Evolutionary conservation across 345 rosid genomes (phyloP).

Genomic region (Euphorbia pulcherrima): DNA sequence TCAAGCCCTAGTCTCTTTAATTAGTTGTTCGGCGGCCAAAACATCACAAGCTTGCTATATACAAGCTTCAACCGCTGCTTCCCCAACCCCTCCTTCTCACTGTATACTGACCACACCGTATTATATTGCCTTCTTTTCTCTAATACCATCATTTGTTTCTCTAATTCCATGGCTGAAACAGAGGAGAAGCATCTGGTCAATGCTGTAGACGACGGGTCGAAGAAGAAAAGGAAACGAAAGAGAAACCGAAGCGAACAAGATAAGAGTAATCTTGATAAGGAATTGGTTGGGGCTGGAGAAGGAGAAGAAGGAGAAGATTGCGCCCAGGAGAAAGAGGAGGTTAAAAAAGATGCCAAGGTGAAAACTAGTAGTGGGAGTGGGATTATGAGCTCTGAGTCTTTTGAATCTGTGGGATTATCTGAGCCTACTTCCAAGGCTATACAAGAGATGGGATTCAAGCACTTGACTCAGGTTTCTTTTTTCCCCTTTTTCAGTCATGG

Average conservation of each 20-base stretch:
- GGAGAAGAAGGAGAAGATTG: conserved; percentile 17
- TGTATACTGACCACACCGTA: no score
- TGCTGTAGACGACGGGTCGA: not conserved
- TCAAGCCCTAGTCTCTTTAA: no score
- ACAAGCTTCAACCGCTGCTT: no score
- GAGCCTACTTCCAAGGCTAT: conserved; percentile 62
- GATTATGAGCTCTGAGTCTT: conserved; percentile 72
- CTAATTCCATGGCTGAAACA: not conserved
- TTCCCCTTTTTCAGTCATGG: not conserved
- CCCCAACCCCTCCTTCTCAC: no score
- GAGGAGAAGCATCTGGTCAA: not conserved
- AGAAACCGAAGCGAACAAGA: conserved; percentile 15
- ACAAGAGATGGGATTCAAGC: conserved; percentile 67
- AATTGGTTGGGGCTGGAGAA: conserved; percentile 14
- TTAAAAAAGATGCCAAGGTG: conserved; percentile 20
- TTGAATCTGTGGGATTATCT: conserved; percentile 65
- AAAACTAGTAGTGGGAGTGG: conserved; percentile 50
- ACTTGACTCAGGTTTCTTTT: conserved; percentile 70
- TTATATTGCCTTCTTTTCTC: no score
- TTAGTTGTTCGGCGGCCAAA: no score
- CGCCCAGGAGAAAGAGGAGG: conserved; percentile 22
- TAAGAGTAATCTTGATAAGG: conserved; percentile 4
- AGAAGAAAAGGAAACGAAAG: conserved; percentile 27
- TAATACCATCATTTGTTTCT: no score
- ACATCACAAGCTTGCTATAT: no score